These are phyloP conservation scores for Lophiostoma macrostomum DNA, from an alignment of 495 filamentous ascomycete species.

Conservation along the genomic window DNA sequence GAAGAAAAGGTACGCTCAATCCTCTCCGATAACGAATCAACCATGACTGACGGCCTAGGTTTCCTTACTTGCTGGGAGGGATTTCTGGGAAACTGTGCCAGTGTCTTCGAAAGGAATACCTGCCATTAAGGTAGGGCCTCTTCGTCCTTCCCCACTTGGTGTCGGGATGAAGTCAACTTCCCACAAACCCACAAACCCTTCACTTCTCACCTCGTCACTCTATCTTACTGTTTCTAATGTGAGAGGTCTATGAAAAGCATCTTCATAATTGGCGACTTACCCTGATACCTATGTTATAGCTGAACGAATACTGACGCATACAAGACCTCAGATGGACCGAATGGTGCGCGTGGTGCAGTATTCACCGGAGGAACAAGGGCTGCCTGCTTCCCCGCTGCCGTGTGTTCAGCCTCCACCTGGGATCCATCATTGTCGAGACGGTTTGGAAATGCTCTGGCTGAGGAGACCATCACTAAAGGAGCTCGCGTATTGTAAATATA, in stretches of 20 bases:
- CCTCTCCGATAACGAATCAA: neutral
- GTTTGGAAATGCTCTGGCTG: constrained; percentile 61
- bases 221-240: too few species aligned
- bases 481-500: constrained; percentile 54
- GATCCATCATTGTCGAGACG: constrained; percentile 59
- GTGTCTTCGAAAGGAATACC: constrained; percentile 20
- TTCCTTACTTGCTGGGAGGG: constrained; percentile 17
- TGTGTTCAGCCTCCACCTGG: constrained; percentile 70
- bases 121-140: constrained; percentile 17
- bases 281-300: neutral
- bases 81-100: constrained; percentile 28
- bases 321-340: constrained; percentile 27
- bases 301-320: neutral
- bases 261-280: too few species aligned
- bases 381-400: constrained; percentile 38
- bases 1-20: constrained; percentile 19
- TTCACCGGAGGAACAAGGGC: constrained; percentile 28
- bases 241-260: too few species aligned
- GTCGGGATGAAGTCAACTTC: too few species aligned
- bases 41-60: constrained; percentile 1
- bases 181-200: too few species aligned
- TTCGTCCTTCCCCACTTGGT: neutral
- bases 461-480: constrained; percentile 68
- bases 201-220: too few species aligned
- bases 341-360: constrained; percentile 29